Percentiles rank a stretch among this genome's conserved stretches.
Evolutionary conservation across 1,139 yeast genomes (phyloP).

Genomic region (Saccharomyces hybrid): DNA sequence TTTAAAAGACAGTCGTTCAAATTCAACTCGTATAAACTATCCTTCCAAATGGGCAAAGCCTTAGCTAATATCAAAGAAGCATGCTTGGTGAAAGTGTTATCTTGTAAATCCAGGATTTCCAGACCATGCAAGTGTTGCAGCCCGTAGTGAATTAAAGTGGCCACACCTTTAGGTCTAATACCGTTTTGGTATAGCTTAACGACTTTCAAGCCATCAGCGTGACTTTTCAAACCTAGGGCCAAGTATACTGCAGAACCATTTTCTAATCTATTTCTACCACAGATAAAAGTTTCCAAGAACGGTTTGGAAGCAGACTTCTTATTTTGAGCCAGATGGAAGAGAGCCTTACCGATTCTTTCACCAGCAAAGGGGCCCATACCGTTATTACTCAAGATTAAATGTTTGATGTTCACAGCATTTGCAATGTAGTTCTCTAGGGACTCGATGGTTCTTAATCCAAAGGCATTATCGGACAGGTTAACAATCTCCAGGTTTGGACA

Average conservation of each 20-base stretch:
- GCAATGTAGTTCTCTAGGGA: conserved; percentile 75
- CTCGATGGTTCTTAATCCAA: conserved; percentile 91
- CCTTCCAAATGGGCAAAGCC: conserved; percentile 49
- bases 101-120: conserved; percentile 79
- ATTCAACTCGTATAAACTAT: conserved; percentile 61
- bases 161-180: conserved; percentile 87
- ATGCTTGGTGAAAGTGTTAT: conserved; percentile 79
- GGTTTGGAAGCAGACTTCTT: conserved; percentile 41
- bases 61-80: conserved; percentile 74
- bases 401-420: conserved; percentile 72
- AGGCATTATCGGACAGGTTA: conserved; percentile 89
- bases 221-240: conserved; percentile 70
- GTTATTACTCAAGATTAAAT: conserved; percentile 82
- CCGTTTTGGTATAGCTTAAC: conserved; percentile 91
- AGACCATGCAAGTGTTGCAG: conserved; percentile 53
- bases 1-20: conserved; percentile 85
- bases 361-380: conserved; percentile 99
- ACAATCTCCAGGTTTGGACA: conserved; percentile 64
- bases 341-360: conserved; percentile 80
- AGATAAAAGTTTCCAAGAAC: conserved; percentile 70
- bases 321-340: conserved; percentile 62
- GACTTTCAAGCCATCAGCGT: conserved; percentile 55
- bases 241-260: conserved; percentile 81
- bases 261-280: conserved; percentile 95
- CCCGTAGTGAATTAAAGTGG: conserved; percentile 67